Evolutionary conservation across 495 filamentous ascomycete species (phyloP).

Genomic region (Neurospora sublineolata): DNA sequence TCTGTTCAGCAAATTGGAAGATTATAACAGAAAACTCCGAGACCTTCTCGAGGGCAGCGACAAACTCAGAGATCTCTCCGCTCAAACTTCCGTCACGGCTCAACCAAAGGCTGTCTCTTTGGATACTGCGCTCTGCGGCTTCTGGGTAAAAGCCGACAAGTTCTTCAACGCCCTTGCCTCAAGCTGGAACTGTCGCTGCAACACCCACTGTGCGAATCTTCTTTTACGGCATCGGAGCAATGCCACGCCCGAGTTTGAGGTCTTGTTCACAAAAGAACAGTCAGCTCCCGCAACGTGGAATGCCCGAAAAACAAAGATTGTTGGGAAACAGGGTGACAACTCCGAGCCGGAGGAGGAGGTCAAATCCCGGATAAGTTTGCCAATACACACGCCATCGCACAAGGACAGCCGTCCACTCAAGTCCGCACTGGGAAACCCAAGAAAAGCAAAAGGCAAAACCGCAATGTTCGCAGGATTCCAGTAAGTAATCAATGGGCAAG

Average conservation of each 20-base stretch:
- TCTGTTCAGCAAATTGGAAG: constrained; percentile 2
- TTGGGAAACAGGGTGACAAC: background rate
- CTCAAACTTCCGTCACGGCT: constrained; percentile 1
- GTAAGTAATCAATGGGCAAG: background rate
- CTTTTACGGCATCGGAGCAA: constrained; percentile 21
- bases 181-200: constrained; percentile 22
- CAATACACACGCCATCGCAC: background rate
- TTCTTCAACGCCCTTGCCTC: background rate
- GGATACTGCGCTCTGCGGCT: constrained; percentile 1
- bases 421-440: background rate
- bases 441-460: background rate
- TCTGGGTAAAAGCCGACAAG: constrained; percentile 1
- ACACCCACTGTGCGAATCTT: constrained; percentile 19
- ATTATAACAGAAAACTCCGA: constrained; percentile 1
- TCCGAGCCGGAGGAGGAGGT: background rate
- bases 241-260: constrained; percentile 13
- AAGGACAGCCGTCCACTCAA: background rate
- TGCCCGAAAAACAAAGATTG: constrained; percentile 5
- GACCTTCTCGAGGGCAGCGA: background rate
- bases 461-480: background rate
- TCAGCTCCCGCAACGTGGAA: background rate
- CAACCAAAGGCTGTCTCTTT: background rate
- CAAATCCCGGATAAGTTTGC: background rate
- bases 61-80: background rate
- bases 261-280: constrained; percentile 9